A percentile compares a stretch with the other conserved stretches of the same genome.
Evolutionary conservation across 2,329 filamentous ascomycete species (phyloP).

Genomic region (Fusarium sp.): DNA sequence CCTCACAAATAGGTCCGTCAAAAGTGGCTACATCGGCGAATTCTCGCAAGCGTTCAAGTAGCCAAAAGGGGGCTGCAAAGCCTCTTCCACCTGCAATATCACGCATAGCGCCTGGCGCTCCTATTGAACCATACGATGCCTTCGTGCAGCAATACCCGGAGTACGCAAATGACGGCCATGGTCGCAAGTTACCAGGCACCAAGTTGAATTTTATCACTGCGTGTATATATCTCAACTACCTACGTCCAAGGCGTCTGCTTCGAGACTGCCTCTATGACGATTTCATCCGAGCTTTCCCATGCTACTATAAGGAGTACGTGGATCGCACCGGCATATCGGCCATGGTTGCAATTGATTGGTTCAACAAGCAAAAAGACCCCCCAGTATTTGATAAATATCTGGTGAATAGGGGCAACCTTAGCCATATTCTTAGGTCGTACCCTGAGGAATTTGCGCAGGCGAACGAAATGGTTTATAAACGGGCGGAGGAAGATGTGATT

Average conservation of each 20-base stretch:
- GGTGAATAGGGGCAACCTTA: slow-evolving; percentile 51
- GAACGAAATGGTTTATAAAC: slow-evolving; percentile 21
- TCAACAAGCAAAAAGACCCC: slow-evolving; percentile 42
- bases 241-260: slow-evolving; percentile 50
- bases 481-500: slow-evolving; percentile 5
- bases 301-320: slow-evolving; percentile 57
- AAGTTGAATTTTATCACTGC: slow-evolving; percentile 57
- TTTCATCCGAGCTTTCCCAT: slow-evolving; percentile 59
- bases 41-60: neutral
- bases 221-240: slow-evolving; percentile 56
- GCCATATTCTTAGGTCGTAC: slow-evolving; percentile 49
- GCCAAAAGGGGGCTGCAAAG: neutral
- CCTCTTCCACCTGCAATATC: neutral
- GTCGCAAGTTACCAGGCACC: slow-evolving; percentile 45
- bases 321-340: slow-evolving; percentile 41
- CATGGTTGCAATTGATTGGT: slow-evolving; percentile 57
- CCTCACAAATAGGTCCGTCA: neutral
- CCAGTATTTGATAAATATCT: slow-evolving; percentile 45
- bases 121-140: slow-evolving; percentile 48
- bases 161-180: slow-evolving; percentile 52
- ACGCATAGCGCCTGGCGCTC: slow-evolving; percentile 15
- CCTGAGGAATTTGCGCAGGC: slow-evolving; percentile 46
- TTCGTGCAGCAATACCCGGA: slow-evolving; percentile 58
- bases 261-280: slow-evolving; percentile 63
- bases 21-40: neutral